Percentiles rank a stretch among this genome's conserved stretches.
Conservation (phyloP, 108 stramenopile genomes). For the Conticribra guillardii region DNA sequence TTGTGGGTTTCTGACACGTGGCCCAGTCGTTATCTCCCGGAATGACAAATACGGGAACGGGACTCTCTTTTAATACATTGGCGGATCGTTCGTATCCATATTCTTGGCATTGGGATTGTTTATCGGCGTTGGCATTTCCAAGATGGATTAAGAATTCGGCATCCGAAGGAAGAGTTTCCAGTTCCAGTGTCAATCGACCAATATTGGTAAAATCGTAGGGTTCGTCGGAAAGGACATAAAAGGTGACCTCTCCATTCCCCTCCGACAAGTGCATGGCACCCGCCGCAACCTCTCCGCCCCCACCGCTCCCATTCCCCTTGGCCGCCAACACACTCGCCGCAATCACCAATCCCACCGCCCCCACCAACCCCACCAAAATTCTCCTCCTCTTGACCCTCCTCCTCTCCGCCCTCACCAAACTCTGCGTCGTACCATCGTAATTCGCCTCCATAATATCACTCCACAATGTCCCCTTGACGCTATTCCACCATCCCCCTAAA, state of each 20-base stretch:
- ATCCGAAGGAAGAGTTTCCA: slow-evolving; percentile 59
- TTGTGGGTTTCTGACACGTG: slow-evolving; percentile 49
- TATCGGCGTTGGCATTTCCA: slow-evolving; percentile 72
- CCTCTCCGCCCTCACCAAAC: slow-evolving; percentile 44
- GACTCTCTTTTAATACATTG: slow-evolving; percentile 48
- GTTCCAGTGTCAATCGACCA: slow-evolving; percentile 46
- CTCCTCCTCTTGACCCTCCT: slow-evolving; percentile 27
- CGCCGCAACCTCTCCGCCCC: too few species aligned
- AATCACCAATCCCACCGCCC: slow-evolving; percentile 14
- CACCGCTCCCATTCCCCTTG: slow-evolving; percentile 35
- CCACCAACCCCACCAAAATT: slow-evolving; percentile 16
- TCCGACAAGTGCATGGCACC: too few species aligned
- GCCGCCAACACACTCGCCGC: slow-evolving; percentile 26
- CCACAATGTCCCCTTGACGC: slow-evolving; percentile 49
- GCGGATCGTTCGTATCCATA: slow-evolving; percentile 56
- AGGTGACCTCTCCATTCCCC: slow-evolving; percentile 42
- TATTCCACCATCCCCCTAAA: slow-evolving; percentile 36
- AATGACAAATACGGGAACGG: slow-evolving; percentile 66
- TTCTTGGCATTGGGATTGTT: slow-evolving; percentile 53
- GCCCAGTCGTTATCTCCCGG: slow-evolving; percentile 82
- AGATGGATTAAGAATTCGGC: slow-evolving; percentile 81
- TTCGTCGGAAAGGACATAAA: slow-evolving; percentile 77
- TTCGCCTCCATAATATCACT: slow-evolving; percentile 42
- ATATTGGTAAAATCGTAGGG: slow-evolving; percentile 61
- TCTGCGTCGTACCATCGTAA: slow-evolving; percentile 58